Conservation (phyloP, 805 yeast genomes). For the Wickerhamomyces sydowiorum region DNA sequence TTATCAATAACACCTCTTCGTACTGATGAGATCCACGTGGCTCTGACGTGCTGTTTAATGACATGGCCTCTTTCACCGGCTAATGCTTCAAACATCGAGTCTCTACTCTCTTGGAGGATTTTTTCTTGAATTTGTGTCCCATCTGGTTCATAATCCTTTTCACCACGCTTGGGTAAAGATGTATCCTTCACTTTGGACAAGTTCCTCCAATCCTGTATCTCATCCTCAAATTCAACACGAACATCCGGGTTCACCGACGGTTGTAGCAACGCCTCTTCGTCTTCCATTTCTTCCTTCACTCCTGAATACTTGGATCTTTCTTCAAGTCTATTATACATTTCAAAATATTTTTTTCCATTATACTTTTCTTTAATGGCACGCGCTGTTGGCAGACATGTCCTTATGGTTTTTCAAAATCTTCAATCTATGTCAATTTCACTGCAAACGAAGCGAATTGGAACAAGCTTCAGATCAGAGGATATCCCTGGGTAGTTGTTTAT, state of each 20-base stretch:
- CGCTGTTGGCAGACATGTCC: no score
- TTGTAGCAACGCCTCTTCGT: not conserved
- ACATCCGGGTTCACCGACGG: not conserved
- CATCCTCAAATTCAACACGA: constrained; percentile 32
- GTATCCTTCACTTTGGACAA: constrained; percentile 23
- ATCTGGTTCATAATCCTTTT: constrained; percentile 82
- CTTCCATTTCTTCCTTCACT: not conserved
- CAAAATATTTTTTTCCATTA: no score
- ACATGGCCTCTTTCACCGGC: constrained; percentile 39
- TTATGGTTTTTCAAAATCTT: no score
- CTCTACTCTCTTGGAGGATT: constrained; percentile 46
- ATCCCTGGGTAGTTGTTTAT: no score
- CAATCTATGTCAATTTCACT: no score
- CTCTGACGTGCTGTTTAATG: constrained; percentile 44
- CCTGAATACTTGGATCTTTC: not conserved
- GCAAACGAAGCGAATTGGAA: no score
- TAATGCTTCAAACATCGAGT: constrained; percentile 71
- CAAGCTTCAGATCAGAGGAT: no score
- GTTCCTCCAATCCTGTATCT: constrained; percentile 49
- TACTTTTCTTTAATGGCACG: no score
- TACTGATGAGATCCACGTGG: constrained; percentile 35
- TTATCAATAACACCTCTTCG: constrained; percentile 32
- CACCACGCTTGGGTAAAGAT: constrained; percentile 63
- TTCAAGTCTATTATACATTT: not conserved
- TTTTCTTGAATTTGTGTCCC: constrained; percentile 51